Evolutionary conservation across 352 stramenopile genomes (phyloP).

Genomic region (Thalassiosira mediterranea): DNA sequence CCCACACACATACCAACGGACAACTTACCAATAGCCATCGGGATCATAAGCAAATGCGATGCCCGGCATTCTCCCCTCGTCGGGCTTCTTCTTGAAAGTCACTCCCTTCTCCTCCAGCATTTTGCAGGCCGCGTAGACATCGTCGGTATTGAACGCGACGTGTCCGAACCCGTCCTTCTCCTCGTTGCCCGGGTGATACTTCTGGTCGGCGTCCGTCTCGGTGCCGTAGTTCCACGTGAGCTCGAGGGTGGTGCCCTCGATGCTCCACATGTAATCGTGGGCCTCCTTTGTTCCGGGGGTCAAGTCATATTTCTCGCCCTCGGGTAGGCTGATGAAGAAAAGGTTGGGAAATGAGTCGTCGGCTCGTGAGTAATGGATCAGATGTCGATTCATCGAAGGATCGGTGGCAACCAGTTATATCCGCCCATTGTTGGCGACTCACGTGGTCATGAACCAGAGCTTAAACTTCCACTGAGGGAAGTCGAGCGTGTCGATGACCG

Average conservation of each 20-base stretch:
- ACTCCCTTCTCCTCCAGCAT: constrained; percentile 85
- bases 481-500: constrained; percentile 84
- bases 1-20: too few relatives aligned
- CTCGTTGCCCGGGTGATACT: constrained; percentile 86
- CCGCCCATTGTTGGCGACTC: too few relatives aligned
- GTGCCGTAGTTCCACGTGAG: constrained; percentile 87
- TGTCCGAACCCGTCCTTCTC: constrained; percentile 91
- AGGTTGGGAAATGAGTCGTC: too few relatives aligned
- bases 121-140: constrained; percentile 86
- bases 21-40: constrained; percentile 85
- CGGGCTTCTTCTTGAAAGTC: constrained; percentile 90
- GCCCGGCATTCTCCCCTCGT: constrained; percentile 88
- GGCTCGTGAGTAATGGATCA: too few relatives aligned
- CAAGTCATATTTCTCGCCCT: constrained; percentile 68
- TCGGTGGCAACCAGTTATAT: too few relatives aligned
- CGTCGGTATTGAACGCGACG: constrained; percentile 85
- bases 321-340: too few relatives aligned
- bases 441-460: constrained; percentile 85
- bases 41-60: constrained; percentile 88
- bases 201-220: constrained; percentile 66
- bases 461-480: constrained; percentile 83
- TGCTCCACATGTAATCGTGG: constrained; percentile 85
- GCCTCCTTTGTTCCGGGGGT: constrained; percentile 79
- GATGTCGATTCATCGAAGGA: too few relatives aligned
- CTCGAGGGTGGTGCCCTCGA: constrained; percentile 83